These are phyloP conservation scores for Wickerhamomyces subpelliculosus DNA, from an alignment of 805 yeast species.

Conservation along the genomic window DNA sequence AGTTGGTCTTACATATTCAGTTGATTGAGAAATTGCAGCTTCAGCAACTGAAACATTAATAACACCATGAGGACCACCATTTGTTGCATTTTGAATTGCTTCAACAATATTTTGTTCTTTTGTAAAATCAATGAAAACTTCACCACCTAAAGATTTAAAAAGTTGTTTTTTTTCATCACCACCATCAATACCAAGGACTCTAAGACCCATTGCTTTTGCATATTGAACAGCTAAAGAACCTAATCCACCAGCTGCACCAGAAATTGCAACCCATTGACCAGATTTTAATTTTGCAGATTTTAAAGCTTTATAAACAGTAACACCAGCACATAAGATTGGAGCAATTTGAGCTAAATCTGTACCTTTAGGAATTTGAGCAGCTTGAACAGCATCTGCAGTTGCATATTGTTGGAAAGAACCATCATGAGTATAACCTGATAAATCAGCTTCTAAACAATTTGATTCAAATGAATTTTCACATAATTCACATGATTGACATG, in stretches of 20 bases:
- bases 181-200: slow-evolving; percentile 63
- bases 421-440: slow-evolving; percentile 83
- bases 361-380: slow-evolving; percentile 68
- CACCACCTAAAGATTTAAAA: slow-evolving; percentile 52
- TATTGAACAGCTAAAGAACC: slow-evolving; percentile 68
- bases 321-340: slow-evolving; percentile 86
- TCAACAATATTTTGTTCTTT: slow-evolving; percentile 44
- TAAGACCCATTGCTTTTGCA: slow-evolving; percentile 66
- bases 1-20: slow-evolving; percentile 49
- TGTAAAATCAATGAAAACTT: slow-evolving; percentile 51
- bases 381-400: slow-evolving; percentile 81
- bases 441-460: slow-evolving; percentile 59
- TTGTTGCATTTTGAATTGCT: slow-evolving; percentile 46
- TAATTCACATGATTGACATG: slow-evolving; percentile 54
- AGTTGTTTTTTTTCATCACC: slow-evolving; percentile 52
- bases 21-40: slow-evolving; percentile 53
- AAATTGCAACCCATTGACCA: slow-evolving; percentile 67
- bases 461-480: slow-evolving; percentile 48
- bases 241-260: slow-evolving; percentile 74
- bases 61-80: slow-evolving; percentile 70
- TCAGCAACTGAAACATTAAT: slow-evolving; percentile 67
- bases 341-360: slow-evolving; percentile 69
- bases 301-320: slow-evolving; percentile 85
- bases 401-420: slow-evolving; percentile 90
- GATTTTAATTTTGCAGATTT: slow-evolving; percentile 64